A percentile compares a stretch with the other conserved stretches of the same genome.
phyloP scores from a whole-genome alignment of 495 filamentous ascomycete genomes.

The Talaromyces nanjingensis region DNA sequence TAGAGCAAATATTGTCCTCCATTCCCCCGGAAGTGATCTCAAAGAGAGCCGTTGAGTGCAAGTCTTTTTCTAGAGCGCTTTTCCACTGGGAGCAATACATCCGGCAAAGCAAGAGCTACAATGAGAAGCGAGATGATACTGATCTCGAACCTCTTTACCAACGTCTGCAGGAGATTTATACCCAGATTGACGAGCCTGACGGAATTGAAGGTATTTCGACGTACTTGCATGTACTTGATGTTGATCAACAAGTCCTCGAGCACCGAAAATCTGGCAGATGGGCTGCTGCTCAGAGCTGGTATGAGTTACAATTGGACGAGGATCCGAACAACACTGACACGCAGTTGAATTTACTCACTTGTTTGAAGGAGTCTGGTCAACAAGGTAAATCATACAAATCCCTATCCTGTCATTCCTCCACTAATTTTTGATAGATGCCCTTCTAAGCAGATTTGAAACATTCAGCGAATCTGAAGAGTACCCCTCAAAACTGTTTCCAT shows the following conservation, averaged over 20 bases:
- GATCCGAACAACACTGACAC: conserved; percentile 67
- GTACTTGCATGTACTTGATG: conserved; percentile 69
- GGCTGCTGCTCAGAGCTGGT: conserved; percentile 98
- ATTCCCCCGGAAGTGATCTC: conserved; percentile 86
- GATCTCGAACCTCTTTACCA: conserved; percentile 58
- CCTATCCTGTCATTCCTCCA: conserved; percentile 10
- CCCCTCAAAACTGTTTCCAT: conserved; percentile 59
- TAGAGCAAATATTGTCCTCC: conserved; percentile 55
- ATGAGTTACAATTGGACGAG: conserved; percentile 77
- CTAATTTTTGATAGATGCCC: conserved; percentile 51
- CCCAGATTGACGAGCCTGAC: conserved; percentile 94
- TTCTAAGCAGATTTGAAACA: conserved; percentile 76
- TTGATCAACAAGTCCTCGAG: conserved; percentile 87
- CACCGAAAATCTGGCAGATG: conserved; percentile 91
- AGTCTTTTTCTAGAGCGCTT: conserved; percentile 82
- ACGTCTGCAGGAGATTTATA: conserved; percentile 85
- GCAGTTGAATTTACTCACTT: conserved; percentile 78
- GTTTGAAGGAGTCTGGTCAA: conserved; percentile 87
- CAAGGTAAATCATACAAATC: conserved; percentile 46
- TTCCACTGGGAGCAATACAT: conserved; percentile 94
- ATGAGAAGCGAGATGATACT: conserved; percentile 27
- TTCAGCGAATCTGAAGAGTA: conserved; percentile 50
- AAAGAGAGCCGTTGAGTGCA: conserved; percentile 78
- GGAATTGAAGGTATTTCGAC: conserved; percentile 91
- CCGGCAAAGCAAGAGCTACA: conserved; percentile 44